phyloP scores from a whole-genome alignment of 2,329 filamentous ascomycete species.

The Coniochaeta sp. region DNA sequence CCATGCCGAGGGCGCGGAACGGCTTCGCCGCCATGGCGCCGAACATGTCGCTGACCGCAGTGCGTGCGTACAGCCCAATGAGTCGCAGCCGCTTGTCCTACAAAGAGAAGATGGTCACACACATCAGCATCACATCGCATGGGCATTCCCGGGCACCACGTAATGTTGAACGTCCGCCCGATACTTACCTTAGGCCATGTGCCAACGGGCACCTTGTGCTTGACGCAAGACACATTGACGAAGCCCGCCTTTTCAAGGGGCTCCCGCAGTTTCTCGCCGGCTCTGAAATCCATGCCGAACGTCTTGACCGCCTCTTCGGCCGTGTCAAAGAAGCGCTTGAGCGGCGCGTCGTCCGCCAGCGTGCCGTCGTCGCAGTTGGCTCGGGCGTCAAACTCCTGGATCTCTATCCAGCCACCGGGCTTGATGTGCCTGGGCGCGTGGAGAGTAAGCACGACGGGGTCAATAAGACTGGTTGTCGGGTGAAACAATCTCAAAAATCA shows the following conservation, averaged over 20 bases:
- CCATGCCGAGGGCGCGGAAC: constrained; percentile 24
- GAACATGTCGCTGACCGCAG: constrained; percentile 27
- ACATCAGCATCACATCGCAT: neutral
- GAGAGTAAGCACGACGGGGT: neutral
- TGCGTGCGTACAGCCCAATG: constrained; percentile 30
- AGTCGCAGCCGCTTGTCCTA: constrained; percentile 27
- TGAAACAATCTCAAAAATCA: too few species aligned
- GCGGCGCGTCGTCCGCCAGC: constrained; percentile 31
- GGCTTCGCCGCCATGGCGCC: constrained; percentile 28
- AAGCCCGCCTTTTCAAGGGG: constrained; percentile 33
- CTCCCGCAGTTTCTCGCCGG: constrained; percentile 21
- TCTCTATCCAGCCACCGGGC: constrained; percentile 43
- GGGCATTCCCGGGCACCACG: too few species aligned
- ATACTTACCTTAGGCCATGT: constrained; percentile 25
- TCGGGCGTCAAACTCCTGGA: constrained; percentile 35
- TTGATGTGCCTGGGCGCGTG: constrained; percentile 26
- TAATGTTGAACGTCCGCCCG: too few species aligned
- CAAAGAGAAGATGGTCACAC: neutral
- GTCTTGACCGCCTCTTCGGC: constrained; percentile 19
- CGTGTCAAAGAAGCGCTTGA: constrained; percentile 20
- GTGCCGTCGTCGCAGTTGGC: constrained; percentile 36
- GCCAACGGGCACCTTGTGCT: constrained; percentile 36
- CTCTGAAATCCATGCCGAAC: constrained; percentile 27
- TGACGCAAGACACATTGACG: constrained; percentile 27
- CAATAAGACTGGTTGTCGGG: too few species aligned